Percentiles rank a stretch among this genome's conserved stretches.
Conservation (phyloP, 345 rosid species). For the Orychophragmus violaceus region DNA sequence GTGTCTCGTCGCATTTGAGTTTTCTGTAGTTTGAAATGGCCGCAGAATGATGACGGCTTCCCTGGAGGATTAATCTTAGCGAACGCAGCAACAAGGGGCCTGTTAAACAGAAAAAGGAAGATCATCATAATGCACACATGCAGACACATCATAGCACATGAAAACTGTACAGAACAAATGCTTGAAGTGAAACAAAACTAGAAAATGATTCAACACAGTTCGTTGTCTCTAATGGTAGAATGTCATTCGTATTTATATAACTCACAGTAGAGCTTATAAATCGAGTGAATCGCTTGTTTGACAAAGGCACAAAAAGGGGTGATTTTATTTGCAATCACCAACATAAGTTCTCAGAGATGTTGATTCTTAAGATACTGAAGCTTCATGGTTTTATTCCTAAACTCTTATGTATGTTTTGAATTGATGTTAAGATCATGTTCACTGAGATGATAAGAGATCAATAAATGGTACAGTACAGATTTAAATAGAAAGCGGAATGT, state of each 20-base stretch:
- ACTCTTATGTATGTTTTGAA: background rate
- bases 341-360: background rate
- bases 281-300: background rate
- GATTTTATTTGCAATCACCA: background rate
- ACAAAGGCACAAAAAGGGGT: background rate
- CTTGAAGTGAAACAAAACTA: background rate
- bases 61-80: slow-evolving; percentile 44
- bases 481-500: background rate
- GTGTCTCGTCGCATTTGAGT: slow-evolving; percentile 46
- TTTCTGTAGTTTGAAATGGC: slow-evolving; percentile 56
- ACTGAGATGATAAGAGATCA: background rate
- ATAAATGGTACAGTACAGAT: background rate
- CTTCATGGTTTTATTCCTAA: background rate
- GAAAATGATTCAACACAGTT: background rate
- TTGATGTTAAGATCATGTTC: background rate
- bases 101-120: slow-evolving; percentile 29
- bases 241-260: too few relatives aligned
- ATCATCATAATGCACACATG: slow-evolving; percentile 2
- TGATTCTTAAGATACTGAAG: background rate
- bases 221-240: background rate
- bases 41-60: slow-evolving; percentile 47
- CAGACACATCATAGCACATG: background rate
- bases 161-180: background rate
- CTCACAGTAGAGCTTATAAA: background rate
- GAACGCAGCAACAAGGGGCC: slow-evolving; percentile 69